These are phyloP conservation scores for Beauveria caledonica DNA, from an alignment of 2,329 filamentous ascomycete species.

Conservation along the genomic window DNA sequence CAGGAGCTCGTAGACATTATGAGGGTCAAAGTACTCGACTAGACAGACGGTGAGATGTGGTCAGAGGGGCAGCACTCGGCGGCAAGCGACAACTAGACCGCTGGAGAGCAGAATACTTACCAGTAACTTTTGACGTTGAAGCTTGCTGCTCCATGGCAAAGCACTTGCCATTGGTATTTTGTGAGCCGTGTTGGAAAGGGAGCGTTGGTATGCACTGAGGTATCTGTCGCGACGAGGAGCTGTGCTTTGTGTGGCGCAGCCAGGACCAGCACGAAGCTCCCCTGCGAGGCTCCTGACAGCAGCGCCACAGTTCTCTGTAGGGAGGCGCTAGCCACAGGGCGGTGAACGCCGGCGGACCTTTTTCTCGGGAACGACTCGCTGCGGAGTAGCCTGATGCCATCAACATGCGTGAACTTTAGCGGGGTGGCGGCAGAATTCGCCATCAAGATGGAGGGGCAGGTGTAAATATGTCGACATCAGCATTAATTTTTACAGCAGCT, in stretches of 20 bases:
- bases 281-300: background rate
- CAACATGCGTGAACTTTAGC: conserved; percentile 6
- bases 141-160: conserved; percentile 55
- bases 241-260: background rate
- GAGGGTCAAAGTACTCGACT: conserved; percentile 97
- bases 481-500: background rate
- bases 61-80: background rate
- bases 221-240: conserved; percentile 2
- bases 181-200: background rate
- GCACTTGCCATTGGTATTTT: conserved; percentile 9
- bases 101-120: conserved; percentile 32
- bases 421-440: conserved; percentile 20
- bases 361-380: background rate
- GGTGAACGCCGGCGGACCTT: background rate
- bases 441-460: conserved; percentile 10
- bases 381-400: conserved; percentile 7
- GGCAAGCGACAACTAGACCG: no score
- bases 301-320: background rate
- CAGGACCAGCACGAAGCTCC: background rate
- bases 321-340: background rate
- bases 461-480: background rate
- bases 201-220: background rate
- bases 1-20: conserved; percentile 76
- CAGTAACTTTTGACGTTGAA: conserved; percentile 70
- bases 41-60: conserved; percentile 13